phyloP scores from a whole-genome alignment of 2,329 filamentous ascomycete species.

The Aspergillus vadensis region DNA sequence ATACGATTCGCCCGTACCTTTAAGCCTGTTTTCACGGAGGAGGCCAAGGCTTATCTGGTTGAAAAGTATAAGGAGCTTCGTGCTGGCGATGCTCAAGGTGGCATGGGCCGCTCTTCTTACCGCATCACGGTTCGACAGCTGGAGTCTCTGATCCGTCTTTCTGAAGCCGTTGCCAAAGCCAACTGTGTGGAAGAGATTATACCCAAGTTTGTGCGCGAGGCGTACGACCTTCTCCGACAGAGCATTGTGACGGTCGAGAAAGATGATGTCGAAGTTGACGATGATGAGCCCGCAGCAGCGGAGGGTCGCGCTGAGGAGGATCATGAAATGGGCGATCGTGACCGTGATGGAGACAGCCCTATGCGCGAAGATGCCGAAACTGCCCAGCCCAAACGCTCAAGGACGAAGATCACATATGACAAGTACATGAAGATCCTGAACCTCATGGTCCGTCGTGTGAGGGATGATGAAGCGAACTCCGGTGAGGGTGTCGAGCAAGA shows the following conservation, averaged over 20 bases:
- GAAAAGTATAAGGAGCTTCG: slow-evolving; percentile 94
- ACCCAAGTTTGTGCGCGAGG: slow-evolving; percentile 83
- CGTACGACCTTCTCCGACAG: slow-evolving; percentile 85
- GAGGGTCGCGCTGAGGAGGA: slow-evolving; percentile 50
- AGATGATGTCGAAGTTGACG: slow-evolving; percentile 93
- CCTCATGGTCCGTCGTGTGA: slow-evolving; percentile 77
- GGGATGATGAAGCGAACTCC: slow-evolving; percentile 72
- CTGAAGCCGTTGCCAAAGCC: slow-evolving; percentile 96
- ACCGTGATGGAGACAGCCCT: slow-evolving; percentile 53
- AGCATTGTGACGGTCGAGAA: slow-evolving; percentile 98
- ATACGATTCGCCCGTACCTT: slow-evolving; percentile 96
- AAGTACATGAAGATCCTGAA: slow-evolving; percentile 93
- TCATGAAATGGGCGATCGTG: slow-evolving; percentile 53
- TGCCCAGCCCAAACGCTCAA: slow-evolving; percentile 53
- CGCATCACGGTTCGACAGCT: slow-evolving; percentile 95
- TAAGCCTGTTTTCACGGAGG: slow-evolving; percentile 85
- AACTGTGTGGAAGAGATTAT: slow-evolving; percentile 93
- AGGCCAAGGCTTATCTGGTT: slow-evolving; percentile 82
- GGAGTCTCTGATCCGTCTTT: slow-evolving; percentile 91
- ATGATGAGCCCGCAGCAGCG: slow-evolving; percentile 63
- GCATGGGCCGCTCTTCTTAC: slow-evolving; percentile 92
- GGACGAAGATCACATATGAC: slow-evolving; percentile 91
- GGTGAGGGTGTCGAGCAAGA: slow-evolving; percentile 86
- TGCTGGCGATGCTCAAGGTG: slow-evolving; percentile 89
- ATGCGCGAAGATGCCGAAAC: slow-evolving; percentile 58